A percentile compares a stretch with the other conserved stretches of the same genome.
Evolutionary conservation across 2,329 filamentous ascomycete species (phyloP).

Genomic region (Fonsecaea erecta): DNA sequence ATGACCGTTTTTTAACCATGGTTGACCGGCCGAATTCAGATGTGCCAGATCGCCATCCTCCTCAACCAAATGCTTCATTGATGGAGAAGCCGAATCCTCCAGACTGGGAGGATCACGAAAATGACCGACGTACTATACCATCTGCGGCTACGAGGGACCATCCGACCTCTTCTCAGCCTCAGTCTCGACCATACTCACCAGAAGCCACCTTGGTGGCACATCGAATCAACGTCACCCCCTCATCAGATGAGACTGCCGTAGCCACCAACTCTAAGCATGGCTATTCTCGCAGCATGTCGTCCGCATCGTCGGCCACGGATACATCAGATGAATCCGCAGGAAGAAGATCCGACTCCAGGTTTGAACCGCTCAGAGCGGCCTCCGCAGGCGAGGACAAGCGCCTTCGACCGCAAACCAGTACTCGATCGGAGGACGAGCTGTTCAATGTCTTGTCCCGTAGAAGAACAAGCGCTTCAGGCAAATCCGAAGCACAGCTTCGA

Average conservation of each 20-base stretch:
- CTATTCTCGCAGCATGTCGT: slow-evolving; percentile 5
- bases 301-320: slow-evolving; percentile 11
- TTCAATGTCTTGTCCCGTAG: slow-evolving; percentile 35
- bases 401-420: slow-evolving; percentile 23
- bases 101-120: neutral
- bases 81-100: neutral
- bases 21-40: slow-evolving; percentile 7
- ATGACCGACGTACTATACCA: neutral
- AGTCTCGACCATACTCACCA: neutral
- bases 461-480: slow-evolving; percentile 29
- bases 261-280: neutral
- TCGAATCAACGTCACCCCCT: neutral
- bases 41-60: neutral
- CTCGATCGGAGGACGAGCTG: slow-evolving; percentile 33
- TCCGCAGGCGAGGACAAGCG: slow-evolving; percentile 23
- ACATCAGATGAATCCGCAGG: slow-evolving; percentile 11
- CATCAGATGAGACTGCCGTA: slow-evolving; percentile 6
- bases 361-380: slow-evolving; percentile 20
- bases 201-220: neutral
- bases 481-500: slow-evolving; percentile 29
- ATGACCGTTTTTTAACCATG: neutral
- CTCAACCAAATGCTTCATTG: neutral
- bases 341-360: slow-evolving; percentile 17
- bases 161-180: slow-evolving; percentile 2
- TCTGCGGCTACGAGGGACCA: neutral